Base-by-base conservation (phyloP, 2,329 filamentous ascomycete species). In the Xylariomycetidae sp. region DNA sequence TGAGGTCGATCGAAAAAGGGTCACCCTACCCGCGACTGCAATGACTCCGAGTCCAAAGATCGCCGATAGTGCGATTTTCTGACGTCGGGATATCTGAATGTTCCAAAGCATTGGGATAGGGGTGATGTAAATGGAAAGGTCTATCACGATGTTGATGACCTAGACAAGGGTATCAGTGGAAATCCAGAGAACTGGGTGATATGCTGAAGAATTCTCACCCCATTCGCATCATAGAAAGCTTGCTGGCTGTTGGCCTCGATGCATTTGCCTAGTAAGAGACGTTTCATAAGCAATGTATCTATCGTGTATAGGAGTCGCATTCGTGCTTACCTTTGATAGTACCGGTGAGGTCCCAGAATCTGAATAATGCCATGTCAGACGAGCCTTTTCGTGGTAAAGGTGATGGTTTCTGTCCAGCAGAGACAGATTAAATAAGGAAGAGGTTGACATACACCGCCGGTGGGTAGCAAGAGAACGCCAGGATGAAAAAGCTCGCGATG, bases 51-150 rank as follows among this genome's bases (percentile, higher is more conserved):
- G 25, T 3, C 38, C 35, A 10, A 41, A 38, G 25, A 41, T 34
- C 8, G 20, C 27, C 14, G 28, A 20, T 18, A 41, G 14, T 6
- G 32, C 31, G 4, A 35, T 10, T 28, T 35, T 34, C 20, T 37
- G 35, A 15, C 35, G 33, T 3, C 26, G 17, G 2, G 39, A 18
- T 3, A 38, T 33, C 18, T 36, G 30, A 23, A 41, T 38, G 8
- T 31, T 33, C 36, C 36, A 38, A 14, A 41, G 16, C 30, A 37
- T 40, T 10, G 38, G 38, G 17, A 40, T 40, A 8, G 38, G 38
- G 3, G 34, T 33, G 22, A 34, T 20, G 30, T 37, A 37, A 8
- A 40, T 40, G 8, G 30, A 34, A 17, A 37, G 18, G n/a, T 40
- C 38, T 14, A 33, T 37, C 5, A 34, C 19, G 34, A 40, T 37